These are phyloP conservation scores for Backusella psychrophila DNA, from an alignment of 192 early-diverging fungal genomes.

Conservation along the genomic window DNA sequence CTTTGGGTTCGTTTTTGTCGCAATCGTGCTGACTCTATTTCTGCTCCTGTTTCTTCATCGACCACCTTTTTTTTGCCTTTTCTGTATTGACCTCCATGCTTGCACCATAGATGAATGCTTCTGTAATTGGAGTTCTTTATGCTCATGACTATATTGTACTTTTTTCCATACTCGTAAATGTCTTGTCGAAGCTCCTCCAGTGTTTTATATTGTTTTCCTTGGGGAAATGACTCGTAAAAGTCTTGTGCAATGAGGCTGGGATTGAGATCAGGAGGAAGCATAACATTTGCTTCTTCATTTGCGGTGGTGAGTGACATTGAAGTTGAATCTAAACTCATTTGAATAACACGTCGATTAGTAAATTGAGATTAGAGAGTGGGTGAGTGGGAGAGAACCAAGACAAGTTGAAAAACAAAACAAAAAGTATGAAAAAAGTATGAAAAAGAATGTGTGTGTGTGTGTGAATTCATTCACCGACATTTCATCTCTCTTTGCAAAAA, in stretches of 20 bases:
- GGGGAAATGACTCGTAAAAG: not conserved
- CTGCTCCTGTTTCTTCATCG: not conserved
- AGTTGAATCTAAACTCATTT: not conserved
- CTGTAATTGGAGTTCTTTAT: not conserved
- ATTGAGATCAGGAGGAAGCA: not conserved
- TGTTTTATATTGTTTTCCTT: not conserved
- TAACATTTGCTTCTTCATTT: not conserved
- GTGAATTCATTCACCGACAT: too few relatives aligned
- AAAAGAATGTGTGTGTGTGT: not conserved
- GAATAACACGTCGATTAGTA: not conserved
- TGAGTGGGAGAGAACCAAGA: not conserved
- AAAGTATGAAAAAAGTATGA: not conserved
- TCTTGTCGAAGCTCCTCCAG: not conserved
- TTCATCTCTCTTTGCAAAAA: too few relatives aligned
- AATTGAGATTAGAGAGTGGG: not conserved
- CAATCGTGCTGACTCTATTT: not conserved
- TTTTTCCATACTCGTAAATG: not conserved
- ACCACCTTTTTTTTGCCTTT: not conserved
- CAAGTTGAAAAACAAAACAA: not conserved
- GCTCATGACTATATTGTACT: not conserved
- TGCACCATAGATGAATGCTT: constrained; percentile 1
- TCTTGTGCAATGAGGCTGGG: not conserved
- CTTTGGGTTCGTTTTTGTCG: not conserved
- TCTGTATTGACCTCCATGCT: not conserved
- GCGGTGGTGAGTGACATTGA: not conserved